phyloP scores from a whole-genome alignment of 2,329 filamentous ascomycete genomes.

The Fusarium robinianum region DNA sequence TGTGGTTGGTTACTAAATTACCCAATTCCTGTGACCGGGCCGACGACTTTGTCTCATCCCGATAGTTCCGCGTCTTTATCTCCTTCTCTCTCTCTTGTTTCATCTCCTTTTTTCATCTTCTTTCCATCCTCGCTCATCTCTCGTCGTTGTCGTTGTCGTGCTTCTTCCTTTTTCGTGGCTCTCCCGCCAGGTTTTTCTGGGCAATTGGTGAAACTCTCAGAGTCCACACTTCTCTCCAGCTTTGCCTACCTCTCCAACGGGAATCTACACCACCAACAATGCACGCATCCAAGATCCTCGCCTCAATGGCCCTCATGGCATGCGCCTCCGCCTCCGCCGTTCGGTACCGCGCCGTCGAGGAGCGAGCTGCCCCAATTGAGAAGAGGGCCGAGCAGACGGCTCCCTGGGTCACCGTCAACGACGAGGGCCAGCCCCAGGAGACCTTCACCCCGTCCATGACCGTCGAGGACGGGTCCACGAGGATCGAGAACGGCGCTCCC shows the following conservation, averaged over 20 bases:
- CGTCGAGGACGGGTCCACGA: slow-evolving; percentile 51
- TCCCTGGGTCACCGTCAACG: slow-evolving; percentile 58
- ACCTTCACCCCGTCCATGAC: slow-evolving; percentile 56
- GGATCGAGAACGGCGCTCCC: slow-evolving; percentile 45
- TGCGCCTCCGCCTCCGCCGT: slow-evolving; percentile 31
- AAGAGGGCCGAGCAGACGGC: slow-evolving; percentile 44
- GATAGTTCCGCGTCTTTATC: slow-evolving; percentile 4
- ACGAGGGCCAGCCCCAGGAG: slow-evolving; percentile 48
- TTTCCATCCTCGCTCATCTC: slow-evolving; percentile 1
- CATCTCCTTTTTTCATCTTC: slow-evolving; percentile 7
- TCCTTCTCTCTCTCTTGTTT: slow-evolving; percentile 10
- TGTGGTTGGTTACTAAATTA: slow-evolving; percentile 25
- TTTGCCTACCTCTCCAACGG: too few relatives aligned
- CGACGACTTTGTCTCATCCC: slow-evolving; percentile 8
- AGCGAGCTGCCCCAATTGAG: slow-evolving; percentile 26
- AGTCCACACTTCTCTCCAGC: background rate
- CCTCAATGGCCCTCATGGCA: slow-evolving; percentile 39
- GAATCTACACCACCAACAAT: slow-evolving; percentile 32
- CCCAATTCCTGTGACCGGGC: slow-evolving; percentile 20
- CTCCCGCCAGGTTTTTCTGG: slow-evolving; percentile 9
- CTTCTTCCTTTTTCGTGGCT: slow-evolving; percentile 3
- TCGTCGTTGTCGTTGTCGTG: slow-evolving; percentile 7
- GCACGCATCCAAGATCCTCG: slow-evolving; percentile 40
- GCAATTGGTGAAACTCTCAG: slow-evolving; percentile 7
- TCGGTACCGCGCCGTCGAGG: slow-evolving; percentile 23